These are phyloP conservation scores for Schizosaccharomyces versatilis DNA, from an alignment of 1,139 yeast species.

Conservation along the genomic window DNA sequence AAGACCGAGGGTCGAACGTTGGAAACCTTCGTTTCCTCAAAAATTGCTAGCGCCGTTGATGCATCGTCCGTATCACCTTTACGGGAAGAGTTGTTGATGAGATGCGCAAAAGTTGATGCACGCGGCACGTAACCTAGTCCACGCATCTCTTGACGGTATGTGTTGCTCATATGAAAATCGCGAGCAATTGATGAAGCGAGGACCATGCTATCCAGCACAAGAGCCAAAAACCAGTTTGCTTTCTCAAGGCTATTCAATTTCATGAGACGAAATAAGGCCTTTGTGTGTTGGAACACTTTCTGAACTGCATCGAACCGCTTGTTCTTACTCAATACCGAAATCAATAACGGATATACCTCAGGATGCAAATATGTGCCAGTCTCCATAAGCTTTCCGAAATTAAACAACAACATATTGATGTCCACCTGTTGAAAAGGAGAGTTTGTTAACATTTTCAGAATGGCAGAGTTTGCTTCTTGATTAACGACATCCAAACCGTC, in stretches of 20 bases:
- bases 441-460: not conserved
- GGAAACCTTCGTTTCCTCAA: conserved; percentile 19
- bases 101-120: conserved; percentile 21
- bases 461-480: not conserved
- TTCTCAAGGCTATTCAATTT: not conserved
- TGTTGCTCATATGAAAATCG: not conserved
- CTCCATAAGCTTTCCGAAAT: not conserved
- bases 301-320: not conserved
- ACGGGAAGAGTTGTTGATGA: conserved; percentile 16
- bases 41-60: conserved; percentile 18
- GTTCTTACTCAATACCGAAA: not conserved
- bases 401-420: not conserved
- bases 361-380: not conserved
- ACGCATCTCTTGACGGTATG: conserved; percentile 13
- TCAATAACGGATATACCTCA: not conserved
- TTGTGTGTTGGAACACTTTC: not conserved
- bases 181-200: not conserved
- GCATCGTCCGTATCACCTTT: conserved; percentile 19
- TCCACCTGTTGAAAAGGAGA: not conserved
- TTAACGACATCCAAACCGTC: not conserved
- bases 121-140: conserved; percentile 20
- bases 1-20: conserved; percentile 19
- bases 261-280: not conserved
- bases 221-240: not conserved
- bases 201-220: not conserved